Evolutionary conservation across 805 yeast species (phyloP), one percentile per base, ranked within the genome.

Genomic region (Phaffomyces opuntiae): DNA sequence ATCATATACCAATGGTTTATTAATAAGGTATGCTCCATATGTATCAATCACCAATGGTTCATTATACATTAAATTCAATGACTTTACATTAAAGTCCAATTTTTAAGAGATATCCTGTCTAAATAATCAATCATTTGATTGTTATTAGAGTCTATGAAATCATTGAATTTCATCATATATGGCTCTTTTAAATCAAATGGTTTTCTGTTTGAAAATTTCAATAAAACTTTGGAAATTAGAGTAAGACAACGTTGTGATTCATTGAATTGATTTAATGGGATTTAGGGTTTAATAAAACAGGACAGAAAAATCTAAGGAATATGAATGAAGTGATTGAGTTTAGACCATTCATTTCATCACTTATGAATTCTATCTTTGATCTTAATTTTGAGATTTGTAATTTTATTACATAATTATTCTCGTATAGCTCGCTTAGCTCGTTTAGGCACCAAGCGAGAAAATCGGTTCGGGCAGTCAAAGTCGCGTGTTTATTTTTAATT

Each of bases 261-360:
- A 2, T 89, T 87, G 9, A 80, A 73, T 48, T 88, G 87, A 53
- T 86, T 91, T 34, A 75, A 71, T 43, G 77, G 73, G 0, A 87
- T 77, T 87, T 88, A 0, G 99, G 99, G 56, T 88, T 90, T 58
- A 93, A 66, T 27, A 91, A 76, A 0, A 96, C 96, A 0, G 99
- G 98, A 56, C 96, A 89, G 52, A 89, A 76, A 62, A 83, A 87
- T 49, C 96, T 69, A 49, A 91, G 66, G 60, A 91, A 93, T 12
- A 91, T 67, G 56, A 93, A 86, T 1, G 96, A 89, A 19, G 93
- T 77, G 31, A 90, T 66, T 42, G 95, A 85, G 57, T 89, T 84
- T 48, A 83, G 68, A 0, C 88, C 74, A 9, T 69, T 59, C 7
- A 63, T 66, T 0, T 46, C 42, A 55, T 81, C 83, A 13, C 66